These are phyloP conservation scores for Colletotrichum zoysiae DNA, from an alignment of 2,329 filamentous ascomycete species.

Conservation along the genomic window DNA sequence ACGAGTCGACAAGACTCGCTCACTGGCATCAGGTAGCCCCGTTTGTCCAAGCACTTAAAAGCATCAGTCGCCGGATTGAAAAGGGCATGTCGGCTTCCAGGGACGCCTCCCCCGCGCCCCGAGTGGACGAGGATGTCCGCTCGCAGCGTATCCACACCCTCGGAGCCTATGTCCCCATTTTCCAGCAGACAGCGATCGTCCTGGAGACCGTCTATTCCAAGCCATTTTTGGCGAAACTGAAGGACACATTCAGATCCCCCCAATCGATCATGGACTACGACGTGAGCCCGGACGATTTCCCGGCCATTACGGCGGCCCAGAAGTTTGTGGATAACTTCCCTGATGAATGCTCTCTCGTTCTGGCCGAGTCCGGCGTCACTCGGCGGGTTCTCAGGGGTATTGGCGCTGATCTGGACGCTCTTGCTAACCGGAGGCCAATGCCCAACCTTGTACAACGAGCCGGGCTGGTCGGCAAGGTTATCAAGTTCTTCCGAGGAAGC, in stretches of 20 bases:
- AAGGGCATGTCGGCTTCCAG: constrained; percentile 7
- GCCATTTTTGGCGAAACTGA: constrained; percentile 28
- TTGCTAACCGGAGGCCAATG: constrained; percentile 28
- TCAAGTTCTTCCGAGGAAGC: constrained; percentile 32
- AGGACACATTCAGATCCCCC: constrained; percentile 18
- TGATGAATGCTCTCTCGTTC: constrained; percentile 11
- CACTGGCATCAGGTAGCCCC: constrained; percentile 36
- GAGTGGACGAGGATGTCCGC: constrained; percentile 10
- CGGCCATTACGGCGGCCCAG: constrained; percentile 16
- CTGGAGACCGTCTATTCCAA: constrained; percentile 39
- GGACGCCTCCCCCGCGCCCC: constrained; percentile 7
- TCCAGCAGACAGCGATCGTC: constrained; percentile 27
- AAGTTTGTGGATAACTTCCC: constrained; percentile 29
- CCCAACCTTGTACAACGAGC: constrained; percentile 33
- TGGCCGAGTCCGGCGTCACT: constrained; percentile 26
- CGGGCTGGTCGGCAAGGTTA: constrained; percentile 36
- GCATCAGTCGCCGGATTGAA: constrained; percentile 13
- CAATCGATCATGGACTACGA: constrained; percentile 31
- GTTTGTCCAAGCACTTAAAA: constrained; percentile 24
- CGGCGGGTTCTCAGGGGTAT: constrained; percentile 27
- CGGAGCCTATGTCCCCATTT: not conserved
- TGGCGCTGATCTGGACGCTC: constrained; percentile 30
- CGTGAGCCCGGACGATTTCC: constrained; percentile 24
- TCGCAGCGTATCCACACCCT: constrained; percentile 11
- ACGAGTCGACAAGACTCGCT: constrained; percentile 34